These are phyloP conservation scores for Kwoniella dejecticola DNA, from an alignment of 768 basidiomycete genomes.

Conservation along the genomic window DNA sequence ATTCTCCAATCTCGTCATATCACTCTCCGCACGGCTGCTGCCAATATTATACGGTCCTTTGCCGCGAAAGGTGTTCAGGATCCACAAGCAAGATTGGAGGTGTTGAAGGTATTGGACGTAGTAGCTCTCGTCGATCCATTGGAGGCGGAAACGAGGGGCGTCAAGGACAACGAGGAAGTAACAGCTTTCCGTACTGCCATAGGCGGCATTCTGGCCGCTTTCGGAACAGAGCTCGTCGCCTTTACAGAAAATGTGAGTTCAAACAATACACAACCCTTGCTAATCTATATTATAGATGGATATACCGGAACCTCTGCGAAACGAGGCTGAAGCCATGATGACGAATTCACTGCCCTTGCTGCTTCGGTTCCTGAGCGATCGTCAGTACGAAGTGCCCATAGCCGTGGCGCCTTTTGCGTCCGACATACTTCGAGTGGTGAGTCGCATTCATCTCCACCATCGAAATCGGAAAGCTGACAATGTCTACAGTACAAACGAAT, in stretches of 20 bases:
- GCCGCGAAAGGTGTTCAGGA: constrained; percentile 93
- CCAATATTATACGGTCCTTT: constrained; percentile 75
- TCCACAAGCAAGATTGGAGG: constrained; percentile 80
- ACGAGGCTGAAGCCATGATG: constrained; percentile 68
- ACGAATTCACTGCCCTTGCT: constrained; percentile 74
- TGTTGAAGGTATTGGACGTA: constrained; percentile 85
- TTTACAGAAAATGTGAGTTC: constrained; percentile 70
- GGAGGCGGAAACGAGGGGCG: constrained; percentile 70
- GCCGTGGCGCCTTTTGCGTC: constrained; percentile 81
- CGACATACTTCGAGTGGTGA: constrained; percentile 70
- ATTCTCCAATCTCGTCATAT: constrained; percentile 75
- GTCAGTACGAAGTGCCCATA: constrained; percentile 83
- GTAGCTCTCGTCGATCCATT: constrained; percentile 78
- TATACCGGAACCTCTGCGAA: constrained; percentile 63
- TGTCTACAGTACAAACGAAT: constrained; percentile 70
- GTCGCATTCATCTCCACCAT: constrained; percentile 48
- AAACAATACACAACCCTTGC: constrained; percentile 2
- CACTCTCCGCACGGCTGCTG: constrained; percentile 75
- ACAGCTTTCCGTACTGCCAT: constrained; percentile 86
- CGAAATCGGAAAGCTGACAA: not conserved
- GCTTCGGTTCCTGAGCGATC: constrained; percentile 85
- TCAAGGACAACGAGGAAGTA: constrained; percentile 80
- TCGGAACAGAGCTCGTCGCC: constrained; percentile 80
- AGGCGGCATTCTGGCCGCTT: constrained; percentile 75
- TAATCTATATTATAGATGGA: constrained; percentile 26